Percentiles rank a stretch among this genome's conserved stretches.
Conservation (phyloP, 23 red algal genomes). For the Gracilaria vermiculophylla region DNA sequence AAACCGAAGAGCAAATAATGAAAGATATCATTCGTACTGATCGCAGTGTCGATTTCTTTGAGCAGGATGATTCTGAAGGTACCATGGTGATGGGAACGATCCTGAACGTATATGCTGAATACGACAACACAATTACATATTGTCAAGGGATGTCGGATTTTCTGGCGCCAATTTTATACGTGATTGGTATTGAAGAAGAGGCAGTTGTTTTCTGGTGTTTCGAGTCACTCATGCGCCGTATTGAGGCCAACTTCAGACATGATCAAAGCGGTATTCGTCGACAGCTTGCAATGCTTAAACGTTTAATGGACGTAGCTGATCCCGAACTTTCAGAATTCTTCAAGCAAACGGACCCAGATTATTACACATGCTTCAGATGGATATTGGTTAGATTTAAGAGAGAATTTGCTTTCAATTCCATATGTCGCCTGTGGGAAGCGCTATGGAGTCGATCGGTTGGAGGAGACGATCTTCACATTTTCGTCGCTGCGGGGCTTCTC, state of each 20-base stretch:
- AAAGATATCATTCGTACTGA: slow-evolving; percentile 98
- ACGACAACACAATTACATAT: slow-evolving; percentile 79
- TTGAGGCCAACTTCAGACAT: slow-evolving; percentile 84
- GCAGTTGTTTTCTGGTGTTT: slow-evolving; percentile 95
- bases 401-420: slow-evolving; percentile 74
- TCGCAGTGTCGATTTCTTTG: slow-evolving; percentile 70
- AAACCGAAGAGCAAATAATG: slow-evolving; percentile 75
- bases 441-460: slow-evolving; percentile 66
- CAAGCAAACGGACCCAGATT: slow-evolving; percentile 63
- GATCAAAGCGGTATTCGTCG: slow-evolving; percentile 88
- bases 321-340: slow-evolving; percentile 62
- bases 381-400: slow-evolving; percentile 92
- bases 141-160: slow-evolving; percentile 99
- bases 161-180: slow-evolving; percentile 78
- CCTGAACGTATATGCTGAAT: slow-evolving; percentile 82
- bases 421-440: slow-evolving; percentile 87
- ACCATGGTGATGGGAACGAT: slow-evolving; percentile 56
- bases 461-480: slow-evolving; percentile 75
- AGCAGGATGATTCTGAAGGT: slow-evolving; percentile 51
- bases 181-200: slow-evolving; percentile 76
- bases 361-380: slow-evolving; percentile 92
- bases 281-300: slow-evolving; percentile 64
- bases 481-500: slow-evolving; percentile 74
- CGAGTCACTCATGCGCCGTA: slow-evolving; percentile 79
- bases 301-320: slow-evolving; percentile 66